These are phyloP conservation scores for Globisporangium cederbergense DNA, from an alignment of 352 stramenopile species.

Conservation along the genomic window DNA sequence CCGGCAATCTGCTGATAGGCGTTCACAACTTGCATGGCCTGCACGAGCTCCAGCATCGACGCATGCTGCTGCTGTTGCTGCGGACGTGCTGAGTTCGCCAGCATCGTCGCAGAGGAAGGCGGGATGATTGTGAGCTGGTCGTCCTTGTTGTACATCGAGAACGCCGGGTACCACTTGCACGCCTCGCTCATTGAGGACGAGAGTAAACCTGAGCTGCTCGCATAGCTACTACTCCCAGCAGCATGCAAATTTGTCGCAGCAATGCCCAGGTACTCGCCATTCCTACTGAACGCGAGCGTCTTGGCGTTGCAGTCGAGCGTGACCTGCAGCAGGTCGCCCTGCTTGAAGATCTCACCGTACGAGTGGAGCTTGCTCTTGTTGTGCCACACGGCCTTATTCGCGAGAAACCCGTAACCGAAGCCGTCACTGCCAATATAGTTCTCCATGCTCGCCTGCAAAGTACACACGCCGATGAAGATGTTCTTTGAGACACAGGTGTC, in stretches of 20 bases:
- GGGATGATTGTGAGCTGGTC: conserved; percentile 79
- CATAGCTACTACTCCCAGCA: conserved; percentile 10
- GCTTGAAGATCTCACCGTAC: conserved; percentile 91
- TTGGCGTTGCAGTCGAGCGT: conserved; percentile 78
- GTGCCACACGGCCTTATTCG: conserved; percentile 91
- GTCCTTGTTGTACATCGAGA: conserved; percentile 92
- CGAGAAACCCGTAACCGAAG: conserved; percentile 88
- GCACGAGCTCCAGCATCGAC: conserved; percentile 35
- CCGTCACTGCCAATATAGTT: conserved; percentile 90
- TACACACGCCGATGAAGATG: conserved; percentile 89
- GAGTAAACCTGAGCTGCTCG: conserved; percentile 1
- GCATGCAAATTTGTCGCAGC: conserved; percentile 69
- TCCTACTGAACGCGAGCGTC: conserved; percentile 82
- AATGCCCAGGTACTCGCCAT: conserved; percentile 83
- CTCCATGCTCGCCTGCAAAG: conserved; percentile 60
- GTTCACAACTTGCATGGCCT: conserved; percentile 26
- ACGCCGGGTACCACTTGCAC: conserved; percentile 82
- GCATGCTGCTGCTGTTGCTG: conserved; percentile 28
- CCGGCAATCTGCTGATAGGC: conserved; percentile 16
- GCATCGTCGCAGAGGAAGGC: conserved; percentile 15
- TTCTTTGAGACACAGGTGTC: conserved; percentile 90
- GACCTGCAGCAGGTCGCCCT: conserved; percentile 85
- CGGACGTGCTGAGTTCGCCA: conserved; percentile 4
- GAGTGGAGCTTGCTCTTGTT: conserved; percentile 88
- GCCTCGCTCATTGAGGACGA: conserved; percentile 1